Base-by-base conservation (phyloP, 768 basidiomycete species). In the Tephrocybe rancida region DNA sequence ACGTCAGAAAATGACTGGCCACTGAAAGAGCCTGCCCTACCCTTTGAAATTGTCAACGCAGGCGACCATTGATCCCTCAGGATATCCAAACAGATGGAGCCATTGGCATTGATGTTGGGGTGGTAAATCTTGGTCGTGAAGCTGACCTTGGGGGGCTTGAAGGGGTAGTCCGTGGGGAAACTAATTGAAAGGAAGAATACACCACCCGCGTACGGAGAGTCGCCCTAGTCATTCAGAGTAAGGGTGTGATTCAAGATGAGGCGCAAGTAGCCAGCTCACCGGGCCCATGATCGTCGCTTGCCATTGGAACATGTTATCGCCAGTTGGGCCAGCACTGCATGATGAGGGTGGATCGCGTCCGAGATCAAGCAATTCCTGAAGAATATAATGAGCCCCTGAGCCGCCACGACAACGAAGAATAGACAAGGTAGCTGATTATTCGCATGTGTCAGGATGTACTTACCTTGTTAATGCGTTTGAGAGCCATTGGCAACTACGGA, bases 111-210 rank as follows among this genome's bases (percentile, higher is more conserved):
- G 94, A 99, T 98, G 82, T 98, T 98, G 30, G 96, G 96, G 74
- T 98, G 96, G 73, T 98, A 98, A 65, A 98, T 98, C 90, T 97
- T 98, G 68, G 97, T 98, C 62, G 94, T 96, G 75, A 99, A 99
- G 79, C 89, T 89, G 76, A 99, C 94, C 84, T 99, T 99, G 74
- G 97, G 97, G 38, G 97, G 97, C 78, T 98, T 98, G 88, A 98
- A 98, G 22, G 97, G 97, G 79, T 99, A 99, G 73, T 99, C 96
- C 73, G 90, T 92, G 43, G 93, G 92, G 83, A 95, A 95, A 39
- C 81, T 85, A 70, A 96, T 95, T 44, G 88, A 87, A 43, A 95
- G 86, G 90, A 98, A 98, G 81, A 99, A 99, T 51, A 99, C 97
- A 70, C 97, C 97, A 66, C 97, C 97, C 27, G 96, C 87, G 69